These are phyloP conservation scores for sorghum (Sorghum bicolor) DNA, from an alignment of 176 grass and related monocot genomes.

Conservation along the genomic window Sorghum_bicolor_NCBIv3 NC_012873.2:48428501-48429000, in stretches of 20 bases:
- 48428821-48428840: background rate
- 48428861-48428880: background rate
- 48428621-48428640: background rate
- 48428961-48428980: background rate
- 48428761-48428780: background rate
- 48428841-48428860: background rate
- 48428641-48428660: background rate
- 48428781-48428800: background rate
- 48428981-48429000: background rate
- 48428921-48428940: conserved; percentile 9
- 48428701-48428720: conserved; percentile 8
- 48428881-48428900: conserved; percentile 10
- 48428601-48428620: background rate
- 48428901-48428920: conserved; percentile 17
- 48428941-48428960: background rate
- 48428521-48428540: no score
- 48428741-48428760: background rate
- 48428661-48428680: background rate
- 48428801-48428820: no score
- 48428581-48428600: conserved; percentile 29
- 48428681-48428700: background rate
- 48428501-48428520: background rate
- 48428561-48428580: conserved; percentile 35
- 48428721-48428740: background rate
- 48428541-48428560: background rate